Conservation (phyloP, 75 land plant species). For the Sequoia sempervirens region DNA sequence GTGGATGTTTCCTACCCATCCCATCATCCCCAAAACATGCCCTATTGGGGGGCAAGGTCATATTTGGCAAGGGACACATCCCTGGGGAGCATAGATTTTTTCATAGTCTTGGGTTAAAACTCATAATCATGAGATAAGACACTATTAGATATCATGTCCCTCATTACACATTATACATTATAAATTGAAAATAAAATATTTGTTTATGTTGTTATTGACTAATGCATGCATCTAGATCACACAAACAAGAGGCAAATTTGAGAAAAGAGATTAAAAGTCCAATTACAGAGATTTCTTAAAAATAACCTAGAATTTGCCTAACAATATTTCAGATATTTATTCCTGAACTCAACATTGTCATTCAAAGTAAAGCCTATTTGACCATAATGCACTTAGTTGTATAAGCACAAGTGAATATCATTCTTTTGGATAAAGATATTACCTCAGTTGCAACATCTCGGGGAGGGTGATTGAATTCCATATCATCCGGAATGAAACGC, state of each 20-base stretch:
- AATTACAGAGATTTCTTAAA: not conserved
- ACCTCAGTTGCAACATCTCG: constrained; percentile 85
- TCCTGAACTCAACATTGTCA: not conserved
- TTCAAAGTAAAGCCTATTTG: not conserved
- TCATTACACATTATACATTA: not conserved
- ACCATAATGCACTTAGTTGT: not conserved
- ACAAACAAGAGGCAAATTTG: not conserved
- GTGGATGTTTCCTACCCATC: too few relatives aligned
- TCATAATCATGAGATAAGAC: not conserved
- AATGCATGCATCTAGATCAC: not conserved
- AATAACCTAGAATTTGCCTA: not conserved
- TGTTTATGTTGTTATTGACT: not conserved
- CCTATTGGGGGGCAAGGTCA: too few relatives aligned
- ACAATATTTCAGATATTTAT: not conserved
- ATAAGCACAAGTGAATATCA: not conserved
- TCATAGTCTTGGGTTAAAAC: not conserved
- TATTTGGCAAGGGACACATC: too few relatives aligned
- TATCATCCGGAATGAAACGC: constrained; percentile 80
- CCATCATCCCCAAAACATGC: too few relatives aligned
- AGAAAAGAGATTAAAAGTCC: not conserved
- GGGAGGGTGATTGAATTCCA: constrained; percentile 72
- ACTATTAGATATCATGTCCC: not conserved
- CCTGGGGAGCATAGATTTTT: too few relatives aligned
- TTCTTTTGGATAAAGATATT: constrained; percentile 3
- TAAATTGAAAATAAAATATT: not conserved